A percentile compares a stretch with the other conserved stretches of the same genome.
Evolutionary conservation across 495 filamentous ascomycete species (phyloP).

Genomic region (Talaromyces thailandensis): DNA sequence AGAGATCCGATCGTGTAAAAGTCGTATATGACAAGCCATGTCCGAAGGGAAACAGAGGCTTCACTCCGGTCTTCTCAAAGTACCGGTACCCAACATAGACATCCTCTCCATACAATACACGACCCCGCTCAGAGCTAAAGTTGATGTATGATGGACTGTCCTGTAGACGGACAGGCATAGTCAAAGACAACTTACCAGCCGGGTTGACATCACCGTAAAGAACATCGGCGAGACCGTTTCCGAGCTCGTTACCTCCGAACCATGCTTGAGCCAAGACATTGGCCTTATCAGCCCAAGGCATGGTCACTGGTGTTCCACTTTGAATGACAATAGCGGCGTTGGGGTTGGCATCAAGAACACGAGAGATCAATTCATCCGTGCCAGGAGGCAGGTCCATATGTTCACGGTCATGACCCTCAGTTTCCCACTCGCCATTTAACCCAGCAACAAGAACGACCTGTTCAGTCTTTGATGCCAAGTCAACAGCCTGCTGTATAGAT

Average conservation of each 20-base stretch:
- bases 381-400: slow-evolving; percentile 75
- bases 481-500: slow-evolving; percentile 53
- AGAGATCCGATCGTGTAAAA: slow-evolving; percentile 59
- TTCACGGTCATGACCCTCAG: slow-evolving; percentile 76
- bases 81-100: slow-evolving; percentile 78
- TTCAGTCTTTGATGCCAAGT: slow-evolving; percentile 53
- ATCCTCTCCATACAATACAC: slow-evolving; percentile 71
- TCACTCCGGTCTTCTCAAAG: slow-evolving; percentile 62
- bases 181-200: slow-evolving; percentile 46
- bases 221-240: slow-evolving; percentile 53
- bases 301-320: slow-evolving; percentile 73
- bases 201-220: slow-evolving; percentile 49
- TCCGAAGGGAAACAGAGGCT: slow-evolving; percentile 70
- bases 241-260: slow-evolving; percentile 61
- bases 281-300: slow-evolving; percentile 69
- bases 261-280: slow-evolving; percentile 67
- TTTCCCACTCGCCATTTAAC: slow-evolving; percentile 80
- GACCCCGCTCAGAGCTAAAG: slow-evolving; percentile 68
- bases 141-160: slow-evolving; percentile 72
- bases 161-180: slow-evolving; percentile 56
- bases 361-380: slow-evolving; percentile 65
- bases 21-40: slow-evolving; percentile 77
- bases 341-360: slow-evolving; percentile 62
- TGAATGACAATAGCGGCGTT: slow-evolving; percentile 73
- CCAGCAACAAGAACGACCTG: slow-evolving; percentile 75